These are phyloP conservation scores for Entoloma clypeatum DNA, from an alignment of 1,284 basidiomycete genomes.

Conservation along the genomic window DNA sequence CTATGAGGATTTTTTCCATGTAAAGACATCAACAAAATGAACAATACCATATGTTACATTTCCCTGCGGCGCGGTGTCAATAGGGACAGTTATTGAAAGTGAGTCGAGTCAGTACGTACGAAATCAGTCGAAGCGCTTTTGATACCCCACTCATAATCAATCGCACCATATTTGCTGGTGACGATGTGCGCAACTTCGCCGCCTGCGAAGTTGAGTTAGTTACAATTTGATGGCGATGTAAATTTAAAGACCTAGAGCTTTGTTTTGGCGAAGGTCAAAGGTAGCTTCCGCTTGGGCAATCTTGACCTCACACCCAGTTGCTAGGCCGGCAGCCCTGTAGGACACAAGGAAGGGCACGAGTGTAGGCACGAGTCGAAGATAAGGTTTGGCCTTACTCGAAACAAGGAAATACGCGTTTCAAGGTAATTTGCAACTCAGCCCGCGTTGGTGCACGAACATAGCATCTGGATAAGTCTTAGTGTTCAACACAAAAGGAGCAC, in stretches of 20 bases:
- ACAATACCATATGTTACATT: slow-evolving; percentile 56
- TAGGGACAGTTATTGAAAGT: background rate
- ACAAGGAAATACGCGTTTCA: slow-evolving; percentile 59
- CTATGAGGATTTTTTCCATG: background rate
- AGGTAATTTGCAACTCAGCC: slow-evolving; percentile 52
- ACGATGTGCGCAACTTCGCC: slow-evolving; percentile 54
- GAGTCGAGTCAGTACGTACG: slow-evolving; percentile 35
- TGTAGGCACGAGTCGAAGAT: background rate
- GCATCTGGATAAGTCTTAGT: slow-evolving; percentile 38
- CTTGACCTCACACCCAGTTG: slow-evolving; percentile 65
- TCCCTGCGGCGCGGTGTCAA: slow-evolving; percentile 38
- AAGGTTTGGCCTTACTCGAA: slow-evolving; percentile 72
- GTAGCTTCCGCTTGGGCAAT: slow-evolving; percentile 38
- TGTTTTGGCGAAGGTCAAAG: slow-evolving; percentile 66
- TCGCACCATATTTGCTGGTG: slow-evolving; percentile 47
- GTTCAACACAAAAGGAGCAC: background rate
- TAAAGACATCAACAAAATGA: background rate
- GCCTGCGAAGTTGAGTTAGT: slow-evolving; percentile 30
- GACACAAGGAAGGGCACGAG: slow-evolving; percentile 1
- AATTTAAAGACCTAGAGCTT: slow-evolving; percentile 44
- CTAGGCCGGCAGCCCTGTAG: slow-evolving; percentile 61
- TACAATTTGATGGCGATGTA: background rate
- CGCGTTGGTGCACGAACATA: slow-evolving; percentile 70
- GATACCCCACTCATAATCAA: slow-evolving; percentile 54
- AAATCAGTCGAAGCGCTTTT: slow-evolving; percentile 69